Evolutionary conservation across 148 eudicot species (phyloP).

Genomic region (Salicornia ramosissima): DNA sequence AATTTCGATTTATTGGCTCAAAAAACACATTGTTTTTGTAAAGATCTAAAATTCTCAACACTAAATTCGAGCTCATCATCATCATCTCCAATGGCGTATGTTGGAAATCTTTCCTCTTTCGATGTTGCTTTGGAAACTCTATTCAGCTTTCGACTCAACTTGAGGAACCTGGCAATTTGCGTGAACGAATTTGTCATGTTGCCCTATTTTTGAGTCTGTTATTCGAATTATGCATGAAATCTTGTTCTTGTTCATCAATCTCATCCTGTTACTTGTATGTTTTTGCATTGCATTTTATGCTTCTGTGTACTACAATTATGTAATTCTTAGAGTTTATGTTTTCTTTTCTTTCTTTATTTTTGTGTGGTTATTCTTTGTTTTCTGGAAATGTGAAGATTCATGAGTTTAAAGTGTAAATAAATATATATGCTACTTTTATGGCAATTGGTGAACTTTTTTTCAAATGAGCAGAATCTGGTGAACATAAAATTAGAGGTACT

Average conservation of each 20-base stretch:
- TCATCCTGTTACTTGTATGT: constrained; percentile 60
- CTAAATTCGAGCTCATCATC: constrained; percentile 20
- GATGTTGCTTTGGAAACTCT: constrained; percentile 44
- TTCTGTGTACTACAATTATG: too few species aligned
- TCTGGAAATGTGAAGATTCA: too few species aligned
- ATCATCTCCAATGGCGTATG: constrained; percentile 43
- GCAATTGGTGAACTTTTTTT: too few species aligned
- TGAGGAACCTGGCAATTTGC: constrained; percentile 54
- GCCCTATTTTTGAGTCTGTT: constrained; percentile 58
- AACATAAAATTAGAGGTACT: too few species aligned
- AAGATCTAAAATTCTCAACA: constrained; percentile 11
- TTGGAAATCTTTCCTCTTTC: constrained; percentile 29
- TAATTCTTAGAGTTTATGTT: too few species aligned
- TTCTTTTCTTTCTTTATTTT: too few species aligned
- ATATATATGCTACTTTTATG: too few species aligned
- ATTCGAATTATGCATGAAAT: constrained; percentile 64
- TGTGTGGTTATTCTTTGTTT: too few species aligned
- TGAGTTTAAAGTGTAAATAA: too few species aligned
- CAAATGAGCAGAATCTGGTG: too few species aligned
- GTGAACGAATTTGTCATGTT: constrained; percentile 59
- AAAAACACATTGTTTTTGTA: too few species aligned
- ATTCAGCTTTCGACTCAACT: constrained; percentile 67
- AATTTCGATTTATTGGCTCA: too few species aligned
- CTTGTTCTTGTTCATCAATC: constrained; percentile 85
- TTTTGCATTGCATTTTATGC: neutral